Percentiles rank a stretch among this genome's conserved stretches.
Conservation (phyloP, 352 stramenopile genomes). For the Globisporangium canariense region DNA sequence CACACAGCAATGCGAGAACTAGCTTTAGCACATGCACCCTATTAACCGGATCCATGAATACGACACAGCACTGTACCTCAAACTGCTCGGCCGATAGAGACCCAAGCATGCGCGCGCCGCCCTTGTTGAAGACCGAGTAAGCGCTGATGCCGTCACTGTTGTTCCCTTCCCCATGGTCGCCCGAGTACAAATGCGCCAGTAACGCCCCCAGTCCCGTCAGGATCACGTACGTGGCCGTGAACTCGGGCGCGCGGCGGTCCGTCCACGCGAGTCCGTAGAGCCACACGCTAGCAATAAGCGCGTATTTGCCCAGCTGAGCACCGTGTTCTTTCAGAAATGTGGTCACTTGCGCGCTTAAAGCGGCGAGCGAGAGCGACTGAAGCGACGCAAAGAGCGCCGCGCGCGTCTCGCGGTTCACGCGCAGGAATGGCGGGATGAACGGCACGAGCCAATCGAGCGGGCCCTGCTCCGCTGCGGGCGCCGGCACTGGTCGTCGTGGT, state of each 20-base stretch:
- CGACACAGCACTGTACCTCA: constrained; percentile 36
- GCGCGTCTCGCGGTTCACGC: constrained; percentile 76
- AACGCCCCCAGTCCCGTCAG: constrained; percentile 46
- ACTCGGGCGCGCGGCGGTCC: constrained; percentile 44
- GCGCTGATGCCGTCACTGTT: constrained; percentile 45
- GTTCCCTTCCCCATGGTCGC: constrained; percentile 4
- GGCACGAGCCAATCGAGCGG: constrained; percentile 71
- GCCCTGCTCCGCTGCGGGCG: constrained; percentile 23
- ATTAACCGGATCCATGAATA: neutral
- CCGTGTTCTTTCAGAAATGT: constrained; percentile 25
- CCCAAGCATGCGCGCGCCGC: constrained; percentile 63
- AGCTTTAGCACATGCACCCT: neutral
- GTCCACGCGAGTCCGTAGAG: constrained; percentile 41
- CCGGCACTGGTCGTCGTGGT: neutral
- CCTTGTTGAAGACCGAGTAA: constrained; percentile 83
- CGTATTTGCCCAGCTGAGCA: constrained; percentile 19
- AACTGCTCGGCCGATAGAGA: constrained; percentile 83
- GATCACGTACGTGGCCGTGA: constrained; percentile 62
- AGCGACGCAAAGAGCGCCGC: constrained; percentile 37
- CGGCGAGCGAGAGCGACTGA: constrained; percentile 22
- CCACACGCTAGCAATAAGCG: constrained; percentile 32
- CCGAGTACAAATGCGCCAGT: constrained; percentile 33
- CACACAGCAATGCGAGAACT: neutral
- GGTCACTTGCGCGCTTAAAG: constrained; percentile 15
- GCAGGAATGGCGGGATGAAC: constrained; percentile 79